Conservation (phyloP, 2,329 filamentous ascomycete species). For the Fusarium buxicola region DNA sequence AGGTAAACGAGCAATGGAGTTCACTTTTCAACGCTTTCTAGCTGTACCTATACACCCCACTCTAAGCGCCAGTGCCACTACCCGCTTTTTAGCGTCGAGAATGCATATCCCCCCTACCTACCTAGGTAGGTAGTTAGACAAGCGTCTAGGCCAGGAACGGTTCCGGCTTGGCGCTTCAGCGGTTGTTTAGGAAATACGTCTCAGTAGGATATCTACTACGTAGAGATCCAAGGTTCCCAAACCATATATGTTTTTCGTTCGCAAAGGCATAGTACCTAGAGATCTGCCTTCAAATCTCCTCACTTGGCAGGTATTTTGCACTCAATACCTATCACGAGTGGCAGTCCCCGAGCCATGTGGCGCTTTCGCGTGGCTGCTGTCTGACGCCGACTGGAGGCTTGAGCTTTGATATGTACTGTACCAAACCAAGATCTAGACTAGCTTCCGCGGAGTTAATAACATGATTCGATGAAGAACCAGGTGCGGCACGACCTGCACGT, state of each 20-base stretch:
- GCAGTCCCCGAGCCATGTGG: conserved; percentile 1
- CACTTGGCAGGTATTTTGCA: neutral
- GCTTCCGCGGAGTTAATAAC: conserved; percentile 1
- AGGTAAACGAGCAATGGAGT: too few species aligned
- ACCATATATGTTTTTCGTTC: too few species aligned
- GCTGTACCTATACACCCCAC: neutral
- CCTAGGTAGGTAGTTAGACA: too few species aligned
- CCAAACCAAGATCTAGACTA: neutral
- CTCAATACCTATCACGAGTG: too few species aligned
- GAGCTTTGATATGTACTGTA: conserved; percentile 4
- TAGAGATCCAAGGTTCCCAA: too few species aligned
- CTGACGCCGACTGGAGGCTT: conserved; percentile 1
- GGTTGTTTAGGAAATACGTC: too few species aligned
- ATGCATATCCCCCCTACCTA: too few species aligned
- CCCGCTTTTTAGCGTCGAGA: neutral
- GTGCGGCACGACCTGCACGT: neutral
- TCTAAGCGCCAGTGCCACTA: neutral
- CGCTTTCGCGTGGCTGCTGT: conserved; percentile 1
- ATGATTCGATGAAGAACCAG: neutral
- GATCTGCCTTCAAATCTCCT: neutral
- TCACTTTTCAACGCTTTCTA: neutral
- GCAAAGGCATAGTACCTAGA: too few species aligned
- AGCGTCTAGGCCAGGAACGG: too few species aligned
- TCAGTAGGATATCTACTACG: too few species aligned
- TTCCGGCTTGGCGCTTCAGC: too few species aligned